A percentile compares a stretch with the other conserved stretches of the same genome.
Evolutionary conservation across 2,329 filamentous ascomycete species (phyloP).

Genomic region (Colletotrichum truncatum): DNA sequence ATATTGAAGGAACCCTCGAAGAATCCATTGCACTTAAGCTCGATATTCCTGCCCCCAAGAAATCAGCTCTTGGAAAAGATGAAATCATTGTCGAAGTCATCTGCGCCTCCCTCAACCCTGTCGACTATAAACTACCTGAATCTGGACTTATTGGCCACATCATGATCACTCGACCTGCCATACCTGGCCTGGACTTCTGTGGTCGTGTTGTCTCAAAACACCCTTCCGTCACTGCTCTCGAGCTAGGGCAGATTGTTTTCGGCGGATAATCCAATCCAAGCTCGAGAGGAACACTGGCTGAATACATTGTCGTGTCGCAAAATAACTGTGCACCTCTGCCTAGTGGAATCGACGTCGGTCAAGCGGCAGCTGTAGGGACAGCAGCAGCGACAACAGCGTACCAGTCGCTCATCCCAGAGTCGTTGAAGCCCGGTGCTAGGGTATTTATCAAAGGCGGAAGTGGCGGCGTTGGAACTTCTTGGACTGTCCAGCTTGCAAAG

Average conservation of each 20-base stretch:
- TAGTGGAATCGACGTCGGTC: conserved; percentile 23
- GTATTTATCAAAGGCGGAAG: conserved; percentile 47
- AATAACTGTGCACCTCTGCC: conserved; percentile 24
- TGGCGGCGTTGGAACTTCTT: conserved; percentile 47
- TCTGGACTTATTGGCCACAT: conserved; percentile 45
- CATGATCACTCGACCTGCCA: conserved; percentile 44
- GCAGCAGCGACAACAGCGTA: conserved; percentile 36
- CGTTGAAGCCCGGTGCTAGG: neutral
- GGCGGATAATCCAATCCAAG: conserved; percentile 17
- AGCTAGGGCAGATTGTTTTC: conserved; percentile 33
- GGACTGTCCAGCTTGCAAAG: conserved; percentile 49
- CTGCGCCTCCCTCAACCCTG: conserved; percentile 55
- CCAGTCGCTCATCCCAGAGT: conserved; percentile 31
- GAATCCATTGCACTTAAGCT: neutral
- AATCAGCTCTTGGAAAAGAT: conserved; percentile 21
- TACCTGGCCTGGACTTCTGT: conserved; percentile 58
- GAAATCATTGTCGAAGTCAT: conserved; percentile 53
- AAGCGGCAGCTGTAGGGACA: conserved; percentile 35
- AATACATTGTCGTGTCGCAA: conserved; percentile 27
- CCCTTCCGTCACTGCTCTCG: conserved; percentile 4
- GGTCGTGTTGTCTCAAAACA: conserved; percentile 52
- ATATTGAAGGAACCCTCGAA: conserved; percentile 7
- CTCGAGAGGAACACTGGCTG: conserved; percentile 31
- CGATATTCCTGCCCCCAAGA: neutral
- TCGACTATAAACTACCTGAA: conserved; percentile 57